Percentiles rank a stretch among this genome's conserved stretches.
These are phyloP conservation scores for Thraustochytrium sp. DNA, from an alignment of 352 stramenopile genomes.

Conservation along the genomic window DNA sequence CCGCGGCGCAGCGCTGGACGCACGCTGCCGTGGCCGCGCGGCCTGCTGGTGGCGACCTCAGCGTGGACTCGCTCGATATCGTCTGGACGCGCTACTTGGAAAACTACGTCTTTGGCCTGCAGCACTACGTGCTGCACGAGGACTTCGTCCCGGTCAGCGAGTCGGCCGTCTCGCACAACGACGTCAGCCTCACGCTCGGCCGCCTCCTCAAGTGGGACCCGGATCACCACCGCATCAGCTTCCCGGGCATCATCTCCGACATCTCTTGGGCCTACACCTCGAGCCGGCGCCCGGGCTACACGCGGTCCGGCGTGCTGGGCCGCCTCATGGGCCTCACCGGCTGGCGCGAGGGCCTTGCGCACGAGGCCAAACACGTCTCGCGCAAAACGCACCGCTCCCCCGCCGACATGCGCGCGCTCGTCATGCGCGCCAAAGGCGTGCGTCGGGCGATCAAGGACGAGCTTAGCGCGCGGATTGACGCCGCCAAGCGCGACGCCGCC, in stretches of 20 bases:
- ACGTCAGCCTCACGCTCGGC: constrained; percentile 65
- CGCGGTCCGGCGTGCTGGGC: constrained; percentile 67
- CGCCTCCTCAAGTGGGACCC: constrained; percentile 75
- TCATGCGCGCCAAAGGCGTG: constrained; percentile 57
- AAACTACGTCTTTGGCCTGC: constrained; percentile 71
- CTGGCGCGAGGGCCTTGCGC: constrained; percentile 71
- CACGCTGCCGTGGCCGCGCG: neutral
- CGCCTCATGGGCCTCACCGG: constrained; percentile 75
- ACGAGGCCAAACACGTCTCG: constrained; percentile 73
- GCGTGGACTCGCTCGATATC: constrained; percentile 65
- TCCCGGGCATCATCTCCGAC: constrained; percentile 70
- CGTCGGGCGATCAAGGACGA: neutral
- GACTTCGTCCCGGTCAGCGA: constrained; percentile 73
- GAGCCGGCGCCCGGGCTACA: constrained; percentile 74
- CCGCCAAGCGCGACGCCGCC: too few species aligned
- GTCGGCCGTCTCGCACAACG: constrained; percentile 67
- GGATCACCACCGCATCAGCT: constrained; percentile 76
- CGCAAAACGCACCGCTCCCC: constrained; percentile 49
- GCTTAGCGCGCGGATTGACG: constrained; percentile 15
- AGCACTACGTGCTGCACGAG: constrained; percentile 71
- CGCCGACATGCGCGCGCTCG: constrained; percentile 61
- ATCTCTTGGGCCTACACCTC: constrained; percentile 78
- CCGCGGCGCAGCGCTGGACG: constrained; percentile 47
- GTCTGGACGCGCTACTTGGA: constrained; percentile 74
- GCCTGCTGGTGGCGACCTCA: constrained; percentile 37